phyloP scores from a whole-genome alignment of 2,329 filamentous ascomycete species.

The Cladosporium oxysporum region DNA sequence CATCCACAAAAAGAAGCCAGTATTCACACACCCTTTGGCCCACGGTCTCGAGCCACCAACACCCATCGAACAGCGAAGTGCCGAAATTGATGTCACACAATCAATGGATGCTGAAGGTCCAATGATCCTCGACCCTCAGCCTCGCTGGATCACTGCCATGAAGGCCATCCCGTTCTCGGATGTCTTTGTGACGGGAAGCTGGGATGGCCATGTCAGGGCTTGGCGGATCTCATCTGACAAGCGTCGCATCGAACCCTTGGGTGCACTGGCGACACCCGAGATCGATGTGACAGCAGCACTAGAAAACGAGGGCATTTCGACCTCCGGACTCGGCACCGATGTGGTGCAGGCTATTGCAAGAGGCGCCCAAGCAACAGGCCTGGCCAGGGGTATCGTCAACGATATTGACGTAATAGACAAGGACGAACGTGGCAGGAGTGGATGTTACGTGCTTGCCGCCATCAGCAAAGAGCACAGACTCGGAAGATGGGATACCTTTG shows the following conservation, averaged over 20 bases:
- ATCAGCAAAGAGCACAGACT: conserved; percentile 84
- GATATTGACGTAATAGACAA: conserved; percentile 85
- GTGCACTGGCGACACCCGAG: conserved; percentile 55
- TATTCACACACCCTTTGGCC: conserved; percentile 75
- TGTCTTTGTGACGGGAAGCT: conserved; percentile 85
- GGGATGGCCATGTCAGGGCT: conserved; percentile 83
- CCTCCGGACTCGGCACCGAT: conserved; percentile 22
- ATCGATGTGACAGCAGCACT: conserved; percentile 22
- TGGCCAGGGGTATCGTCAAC: conserved; percentile 77
- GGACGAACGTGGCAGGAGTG: conserved; percentile 70
- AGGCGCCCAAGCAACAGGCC: conserved; percentile 4
- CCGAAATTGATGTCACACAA: conserved; percentile 56
- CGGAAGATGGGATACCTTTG: conserved; percentile 69
- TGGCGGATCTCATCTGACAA: conserved; percentile 88
- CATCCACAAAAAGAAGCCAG: conserved; percentile 89
- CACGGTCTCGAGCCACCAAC: conserved; percentile 81
- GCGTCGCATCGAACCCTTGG: conserved; percentile 71
- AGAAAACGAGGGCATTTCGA: conserved; percentile 25
- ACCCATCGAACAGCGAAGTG: conserved; percentile 67
- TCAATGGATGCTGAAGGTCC: conserved; percentile 20
- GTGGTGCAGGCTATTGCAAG: conserved; percentile 25
- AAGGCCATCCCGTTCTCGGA: conserved; percentile 87
- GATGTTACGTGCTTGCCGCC: conserved; percentile 81
- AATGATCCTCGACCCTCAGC: conserved; percentile 50
- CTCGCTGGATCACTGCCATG: conserved; percentile 89